Conservation (phyloP, 805 yeast species). For the Clavispora santaluciae region DNA sequence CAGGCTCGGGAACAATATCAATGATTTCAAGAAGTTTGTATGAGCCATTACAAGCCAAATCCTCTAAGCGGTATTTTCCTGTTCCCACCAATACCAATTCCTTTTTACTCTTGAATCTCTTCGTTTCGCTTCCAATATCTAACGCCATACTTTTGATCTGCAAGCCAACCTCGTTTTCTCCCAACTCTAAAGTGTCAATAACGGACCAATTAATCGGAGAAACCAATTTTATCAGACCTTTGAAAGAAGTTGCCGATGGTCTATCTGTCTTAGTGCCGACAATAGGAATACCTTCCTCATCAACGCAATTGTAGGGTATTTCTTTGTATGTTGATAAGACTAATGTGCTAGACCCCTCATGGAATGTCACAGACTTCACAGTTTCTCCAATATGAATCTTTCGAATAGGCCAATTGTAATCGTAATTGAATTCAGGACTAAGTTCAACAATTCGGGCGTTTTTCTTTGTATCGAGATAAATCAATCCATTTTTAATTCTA, state of each 20-base stretch:
- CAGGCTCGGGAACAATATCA: conserved; percentile 86
- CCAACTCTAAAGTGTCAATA: conserved; percentile 64
- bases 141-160: conserved; percentile 50
- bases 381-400: conserved; percentile 53
- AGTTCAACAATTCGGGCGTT: conserved; percentile 60
- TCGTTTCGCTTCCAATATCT: conserved; percentile 41
- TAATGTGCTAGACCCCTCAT: conserved; percentile 58
- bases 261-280: conserved; percentile 51
- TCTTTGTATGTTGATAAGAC: conserved; percentile 57
- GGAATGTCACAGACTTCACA: conserved; percentile 62
- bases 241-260: conserved; percentile 52
- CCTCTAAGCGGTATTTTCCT: conserved; percentile 72
- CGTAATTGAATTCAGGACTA: conserved; percentile 47
- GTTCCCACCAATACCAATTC: conserved; percentile 79
- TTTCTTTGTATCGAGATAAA: conserved; percentile 65
- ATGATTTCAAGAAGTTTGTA: conserved; percentile 70
- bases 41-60: conserved; percentile 71
- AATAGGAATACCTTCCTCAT: conserved; percentile 66
- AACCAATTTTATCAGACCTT: conserved; percentile 58
- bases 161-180: conserved; percentile 62
- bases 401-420: conserved; percentile 56
- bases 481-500: conserved; percentile 46
- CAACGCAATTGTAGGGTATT: conserved; percentile 59
- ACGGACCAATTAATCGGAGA: conserved; percentile 75
- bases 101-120: conserved; percentile 44